Conservation (phyloP, 176 grass and related monocot genomes). For the Puccinellia tenuiflora region DNA sequence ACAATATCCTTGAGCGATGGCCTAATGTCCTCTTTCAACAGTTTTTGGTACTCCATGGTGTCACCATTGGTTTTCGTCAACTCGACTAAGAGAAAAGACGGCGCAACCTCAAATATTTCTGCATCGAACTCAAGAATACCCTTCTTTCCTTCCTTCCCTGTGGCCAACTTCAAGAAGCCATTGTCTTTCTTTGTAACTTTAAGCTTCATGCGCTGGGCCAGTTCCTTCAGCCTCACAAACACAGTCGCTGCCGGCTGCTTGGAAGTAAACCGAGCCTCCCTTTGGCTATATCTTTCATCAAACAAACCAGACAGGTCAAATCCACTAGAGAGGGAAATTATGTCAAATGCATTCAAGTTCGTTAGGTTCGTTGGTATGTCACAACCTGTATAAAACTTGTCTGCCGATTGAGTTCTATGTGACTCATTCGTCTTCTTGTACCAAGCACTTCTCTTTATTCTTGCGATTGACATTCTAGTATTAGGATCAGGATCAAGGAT, state of each 20-base stretch:
- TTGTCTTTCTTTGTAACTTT: constrained; percentile 55
- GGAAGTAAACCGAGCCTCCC: constrained; percentile 64
- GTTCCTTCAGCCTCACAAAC: constrained; percentile 45
- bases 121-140: constrained; percentile 53
- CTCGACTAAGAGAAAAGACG: constrained; percentile 61
- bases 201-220: constrained; percentile 51
- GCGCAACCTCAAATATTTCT: constrained; percentile 54
- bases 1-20: constrained; percentile 62
- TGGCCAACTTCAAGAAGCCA: constrained; percentile 53
- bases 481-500: constrained; percentile 74
- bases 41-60: constrained; percentile 69
- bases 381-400: neutral
- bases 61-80: constrained; percentile 69
- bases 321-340: constrained; percentile 67
- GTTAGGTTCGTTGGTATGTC: neutral
- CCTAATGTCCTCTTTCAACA: constrained; percentile 63
- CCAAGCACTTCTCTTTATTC: constrained; percentile 69
- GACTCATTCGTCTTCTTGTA: constrained; percentile 39
- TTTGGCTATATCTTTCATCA: constrained; percentile 41
- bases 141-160: constrained; percentile 57
- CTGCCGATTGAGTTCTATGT: neutral
- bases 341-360: constrained; percentile 80
- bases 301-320: constrained; percentile 69
- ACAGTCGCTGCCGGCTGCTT: constrained; percentile 34
- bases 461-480: constrained; percentile 67